Conservation (phyloP, 768 basidiomycete species). For the Boletellus ananiceps region DNA sequence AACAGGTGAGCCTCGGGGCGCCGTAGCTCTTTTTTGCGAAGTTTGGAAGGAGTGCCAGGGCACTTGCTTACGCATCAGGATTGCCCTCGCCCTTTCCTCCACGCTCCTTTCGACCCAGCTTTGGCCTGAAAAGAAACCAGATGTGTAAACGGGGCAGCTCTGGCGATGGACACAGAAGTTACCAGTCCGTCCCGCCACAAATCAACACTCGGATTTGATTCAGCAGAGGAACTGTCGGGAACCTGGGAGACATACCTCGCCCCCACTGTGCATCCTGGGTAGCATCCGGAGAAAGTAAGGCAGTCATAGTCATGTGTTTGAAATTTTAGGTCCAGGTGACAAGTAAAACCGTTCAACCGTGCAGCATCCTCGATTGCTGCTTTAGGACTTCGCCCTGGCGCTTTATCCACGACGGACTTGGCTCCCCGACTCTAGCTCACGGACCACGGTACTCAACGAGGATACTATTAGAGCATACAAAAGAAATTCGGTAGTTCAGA, state of each 20-base stretch:
- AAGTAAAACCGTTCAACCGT: constrained; percentile 11
- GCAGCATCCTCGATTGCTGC: constrained; percentile 19
- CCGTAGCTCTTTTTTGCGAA: not conserved
- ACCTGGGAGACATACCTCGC: constrained; percentile 27
- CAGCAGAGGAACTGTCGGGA: constrained; percentile 12
- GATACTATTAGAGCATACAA: constrained; percentile 1
- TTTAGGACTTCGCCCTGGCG: constrained; percentile 28
- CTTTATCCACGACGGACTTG: constrained; percentile 25
- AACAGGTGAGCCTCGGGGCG: too few relatives aligned
- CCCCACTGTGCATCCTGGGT: constrained; percentile 41
- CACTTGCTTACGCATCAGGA: constrained; percentile 30
- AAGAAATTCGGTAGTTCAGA: not conserved
- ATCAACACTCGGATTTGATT: constrained; percentile 56
- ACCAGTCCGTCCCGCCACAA: constrained; percentile 89
- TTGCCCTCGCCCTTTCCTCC: constrained; percentile 43
- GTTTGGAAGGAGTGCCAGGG: not conserved
- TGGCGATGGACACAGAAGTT: constrained; percentile 3
- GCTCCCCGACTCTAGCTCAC: not conserved
- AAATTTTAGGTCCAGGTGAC: constrained; percentile 22
- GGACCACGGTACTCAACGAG: not conserved
- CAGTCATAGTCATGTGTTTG: constrained; percentile 26
- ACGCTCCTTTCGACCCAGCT: constrained; percentile 72
- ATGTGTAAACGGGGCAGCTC: constrained; percentile 6
- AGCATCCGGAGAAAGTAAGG: constrained; percentile 21
- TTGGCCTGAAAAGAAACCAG: constrained; percentile 47